A percentile compares a stretch with the other conserved stretches of the same genome.
These are phyloP conservation scores for Rubia tinctorum DNA, from an alignment of 305 asterid genomes.

Conservation along the genomic window DNA sequence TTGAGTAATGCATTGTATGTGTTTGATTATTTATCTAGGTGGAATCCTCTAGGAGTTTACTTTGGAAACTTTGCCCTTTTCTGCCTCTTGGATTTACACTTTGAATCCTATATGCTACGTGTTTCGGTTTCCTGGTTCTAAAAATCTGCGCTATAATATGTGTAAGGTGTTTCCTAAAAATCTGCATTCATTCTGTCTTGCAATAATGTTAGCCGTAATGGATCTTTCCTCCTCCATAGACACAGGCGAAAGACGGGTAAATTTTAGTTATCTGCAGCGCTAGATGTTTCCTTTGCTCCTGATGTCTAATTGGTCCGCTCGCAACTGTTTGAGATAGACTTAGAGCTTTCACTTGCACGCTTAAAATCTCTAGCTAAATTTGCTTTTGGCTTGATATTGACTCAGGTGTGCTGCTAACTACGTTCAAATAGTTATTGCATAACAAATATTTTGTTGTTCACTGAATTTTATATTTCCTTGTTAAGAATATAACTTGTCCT, in stretches of 20 bases:
- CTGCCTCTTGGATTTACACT: too few species aligned
- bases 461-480: background rate
- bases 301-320: constrained; percentile 53
- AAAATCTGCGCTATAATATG: too few species aligned
- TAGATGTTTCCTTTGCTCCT: constrained; percentile 75
- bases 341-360: constrained; percentile 97
- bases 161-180: too few species aligned
- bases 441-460: background rate
- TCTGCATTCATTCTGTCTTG: background rate
- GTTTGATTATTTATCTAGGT: too few species aligned
- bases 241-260: constrained; percentile 25
- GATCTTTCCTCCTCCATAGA: constrained; percentile 29
- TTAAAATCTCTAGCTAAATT: constrained; percentile 92
- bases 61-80: too few species aligned
- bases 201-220: constrained; percentile 26
- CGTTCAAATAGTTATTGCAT: background rate
- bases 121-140: too few species aligned
- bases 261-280: constrained; percentile 49
- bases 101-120: too few species aligned
- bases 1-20: too few species aligned
- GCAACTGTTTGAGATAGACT: constrained; percentile 99
- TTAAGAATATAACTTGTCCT: background rate
- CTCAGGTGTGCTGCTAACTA: constrained; percentile 56
- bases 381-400: constrained; percentile 93
- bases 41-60: too few species aligned